These are phyloP conservation scores for Malassezia obtusa DNA, from an alignment of 1,284 basidiomycete genomes.

Conservation along the genomic window DNA sequence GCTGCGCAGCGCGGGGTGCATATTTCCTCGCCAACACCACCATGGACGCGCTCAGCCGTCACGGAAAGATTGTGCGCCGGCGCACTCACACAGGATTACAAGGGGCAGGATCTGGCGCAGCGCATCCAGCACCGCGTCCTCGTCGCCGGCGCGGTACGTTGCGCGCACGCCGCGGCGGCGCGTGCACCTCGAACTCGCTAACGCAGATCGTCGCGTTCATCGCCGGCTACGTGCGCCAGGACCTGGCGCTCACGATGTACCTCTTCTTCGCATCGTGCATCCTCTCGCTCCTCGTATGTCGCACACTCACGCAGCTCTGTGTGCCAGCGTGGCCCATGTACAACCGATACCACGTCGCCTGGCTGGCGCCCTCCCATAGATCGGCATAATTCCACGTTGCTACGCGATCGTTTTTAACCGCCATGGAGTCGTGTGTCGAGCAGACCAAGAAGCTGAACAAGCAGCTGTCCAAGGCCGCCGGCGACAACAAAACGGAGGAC, in stretches of 20 bases:
- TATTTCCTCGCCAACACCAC: constrained; percentile 3
- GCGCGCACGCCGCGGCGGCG: background rate
- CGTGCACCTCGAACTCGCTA: background rate
- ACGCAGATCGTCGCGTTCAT: constrained; percentile 5
- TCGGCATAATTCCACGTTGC: constrained; percentile 9
- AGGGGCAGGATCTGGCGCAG: constrained; percentile 2
- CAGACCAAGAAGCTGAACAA: constrained; percentile 31
- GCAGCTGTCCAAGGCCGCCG: constrained; percentile 27
- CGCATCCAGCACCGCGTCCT: background rate
- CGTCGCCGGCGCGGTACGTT: constrained; percentile 7
- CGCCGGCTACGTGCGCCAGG: constrained; percentile 7
- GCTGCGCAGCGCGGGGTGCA: background rate
- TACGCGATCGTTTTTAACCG: background rate
- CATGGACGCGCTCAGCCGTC: constrained; percentile 2
- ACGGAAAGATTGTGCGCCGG: constrained; percentile 9
- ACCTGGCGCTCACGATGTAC: constrained; percentile 1
- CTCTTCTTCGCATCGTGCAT: background rate
- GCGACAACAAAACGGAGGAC: constrained; percentile 54
- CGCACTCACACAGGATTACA: constrained; percentile 10
- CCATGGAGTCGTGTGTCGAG: constrained; percentile 19
- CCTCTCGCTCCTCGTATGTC: constrained; percentile 3
- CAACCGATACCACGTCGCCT: constrained; percentile 6
- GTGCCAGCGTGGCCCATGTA: constrained; percentile 16
- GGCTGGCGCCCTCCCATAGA: background rate
- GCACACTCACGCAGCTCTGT: constrained; percentile 1